phyloP scores from a whole-genome alignment of 805 yeast genomes.

The Candida qinlingensis region DNA sequence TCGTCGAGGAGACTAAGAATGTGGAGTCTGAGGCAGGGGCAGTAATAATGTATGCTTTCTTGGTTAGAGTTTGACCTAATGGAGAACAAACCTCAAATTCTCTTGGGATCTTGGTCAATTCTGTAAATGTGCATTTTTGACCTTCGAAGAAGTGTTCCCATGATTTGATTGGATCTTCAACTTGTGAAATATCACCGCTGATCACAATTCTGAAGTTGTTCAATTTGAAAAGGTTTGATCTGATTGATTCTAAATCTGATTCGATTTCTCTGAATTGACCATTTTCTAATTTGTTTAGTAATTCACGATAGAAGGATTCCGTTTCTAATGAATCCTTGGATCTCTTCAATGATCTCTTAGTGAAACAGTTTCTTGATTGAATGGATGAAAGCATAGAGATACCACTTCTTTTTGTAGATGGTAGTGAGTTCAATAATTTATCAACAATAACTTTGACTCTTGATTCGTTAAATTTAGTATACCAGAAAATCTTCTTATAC shows the following conservation, averaged over 20 bases:
- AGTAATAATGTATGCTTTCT: constrained; percentile 56
- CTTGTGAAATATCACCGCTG: constrained; percentile 56
- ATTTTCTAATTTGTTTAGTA: constrained; percentile 44
- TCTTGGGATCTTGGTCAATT: constrained; percentile 41
- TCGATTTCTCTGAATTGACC: constrained; percentile 47
- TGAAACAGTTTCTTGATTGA: constrained; percentile 46
- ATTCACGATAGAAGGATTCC: constrained; percentile 49
- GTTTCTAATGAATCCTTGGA: constrained; percentile 61
- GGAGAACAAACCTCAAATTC: constrained; percentile 48
- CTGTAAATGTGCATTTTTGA: not conserved
- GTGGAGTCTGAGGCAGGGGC: constrained; percentile 86
- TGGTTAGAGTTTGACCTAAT: constrained; percentile 46
- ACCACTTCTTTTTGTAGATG: constrained; percentile 38
- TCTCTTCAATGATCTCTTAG: constrained; percentile 56
- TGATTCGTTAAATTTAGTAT: constrained; percentile 64
- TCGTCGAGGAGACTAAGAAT: constrained; percentile 54
- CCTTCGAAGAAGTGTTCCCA: constrained; percentile 43
- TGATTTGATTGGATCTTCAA: constrained; percentile 50
- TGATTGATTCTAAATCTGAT: constrained; percentile 46
- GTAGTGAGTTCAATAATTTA: constrained; percentile 35
- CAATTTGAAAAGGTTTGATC: constrained; percentile 45
- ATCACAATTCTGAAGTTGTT: constrained; percentile 64
- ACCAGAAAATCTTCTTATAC: constrained; percentile 61
- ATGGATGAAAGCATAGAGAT: constrained; percentile 58
- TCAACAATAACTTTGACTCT: constrained; percentile 58